These are phyloP conservation scores for Pleurotus giganteus DNA, from an alignment of 768 basidiomycete genomes.

Conservation along the genomic window DNA sequence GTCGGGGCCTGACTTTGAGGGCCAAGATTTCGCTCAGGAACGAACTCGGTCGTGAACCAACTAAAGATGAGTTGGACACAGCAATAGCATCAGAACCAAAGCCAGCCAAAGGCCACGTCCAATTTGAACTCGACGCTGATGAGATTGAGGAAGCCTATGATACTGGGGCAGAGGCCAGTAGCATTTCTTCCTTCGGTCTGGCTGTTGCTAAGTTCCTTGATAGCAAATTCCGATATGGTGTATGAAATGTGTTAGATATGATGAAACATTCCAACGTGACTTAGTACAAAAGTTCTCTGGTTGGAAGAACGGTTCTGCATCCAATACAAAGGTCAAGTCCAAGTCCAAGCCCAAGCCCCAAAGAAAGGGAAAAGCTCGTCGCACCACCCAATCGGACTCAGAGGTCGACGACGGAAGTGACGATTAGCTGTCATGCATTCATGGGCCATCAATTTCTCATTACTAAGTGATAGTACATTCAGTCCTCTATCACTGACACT, in stretches of 20 bases:
- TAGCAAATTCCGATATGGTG: conserved; percentile 1
- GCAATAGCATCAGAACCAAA: not conserved
- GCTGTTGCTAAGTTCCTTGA: not conserved
- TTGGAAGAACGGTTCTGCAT: no score
- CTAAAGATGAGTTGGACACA: not conserved
- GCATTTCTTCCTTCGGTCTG: no score
- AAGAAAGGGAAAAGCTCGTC: no score
- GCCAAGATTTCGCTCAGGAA: not conserved
- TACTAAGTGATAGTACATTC: no score
- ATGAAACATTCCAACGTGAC: conserved; percentile 5
- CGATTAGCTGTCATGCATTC: no score
- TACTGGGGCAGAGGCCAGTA: not conserved
- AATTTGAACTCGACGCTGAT: not conserved
- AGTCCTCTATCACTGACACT: no score
- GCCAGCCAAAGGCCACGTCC: not conserved
- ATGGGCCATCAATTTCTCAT: no score
- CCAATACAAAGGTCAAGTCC: no score
- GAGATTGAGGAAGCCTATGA: conserved; percentile 4
- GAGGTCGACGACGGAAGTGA: no score
- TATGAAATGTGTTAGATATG: conserved; percentile 6
- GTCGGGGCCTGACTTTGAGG: not conserved
- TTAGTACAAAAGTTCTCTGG: not conserved
- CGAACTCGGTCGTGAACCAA: not conserved
- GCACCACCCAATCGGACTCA: no score
- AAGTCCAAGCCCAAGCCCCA: no score